These are phyloP conservation scores for Wallacemonas sp. DNA, from an alignment of 208 protist species.

Conservation along the genomic window DNA sequence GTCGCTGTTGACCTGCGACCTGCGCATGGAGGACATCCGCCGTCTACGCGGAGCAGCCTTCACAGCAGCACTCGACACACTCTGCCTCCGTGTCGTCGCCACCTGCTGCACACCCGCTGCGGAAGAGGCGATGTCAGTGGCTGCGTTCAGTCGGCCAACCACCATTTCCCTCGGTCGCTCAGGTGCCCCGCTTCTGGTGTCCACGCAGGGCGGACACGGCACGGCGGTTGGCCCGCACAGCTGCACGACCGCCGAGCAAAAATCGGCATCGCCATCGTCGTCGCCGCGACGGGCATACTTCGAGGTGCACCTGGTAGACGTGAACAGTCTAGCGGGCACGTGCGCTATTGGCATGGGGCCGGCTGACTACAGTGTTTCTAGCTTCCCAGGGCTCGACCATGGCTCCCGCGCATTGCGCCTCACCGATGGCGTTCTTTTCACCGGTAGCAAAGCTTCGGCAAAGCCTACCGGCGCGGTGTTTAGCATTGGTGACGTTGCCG, in stretches of 20 bases:
- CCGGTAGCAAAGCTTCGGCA: slow-evolving; percentile 31
- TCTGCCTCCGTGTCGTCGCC: background rate
- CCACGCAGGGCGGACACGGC: slow-evolving; percentile 48
- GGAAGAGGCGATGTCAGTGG: background rate
- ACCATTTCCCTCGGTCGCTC: slow-evolving; percentile 49
- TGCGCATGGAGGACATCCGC: slow-evolving; percentile 55
- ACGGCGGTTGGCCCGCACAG: slow-evolving; percentile 66
- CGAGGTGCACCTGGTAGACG: slow-evolving; percentile 82
- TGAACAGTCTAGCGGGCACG: slow-evolving; percentile 35
- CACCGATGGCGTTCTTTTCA: slow-evolving; percentile 72
- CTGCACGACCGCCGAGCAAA: slow-evolving; percentile 27
- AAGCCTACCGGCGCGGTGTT: slow-evolving; percentile 58
- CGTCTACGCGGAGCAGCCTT: slow-evolving; percentile 38
- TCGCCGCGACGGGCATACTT: slow-evolving; percentile 56
- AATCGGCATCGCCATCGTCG: background rate
- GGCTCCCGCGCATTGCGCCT: slow-evolving; percentile 76
- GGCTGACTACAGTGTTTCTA: slow-evolving; percentile 74
- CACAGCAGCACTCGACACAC: slow-evolving; percentile 11
- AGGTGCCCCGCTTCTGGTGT: slow-evolving; percentile 40
- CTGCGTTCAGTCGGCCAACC: slow-evolving; percentile 10
- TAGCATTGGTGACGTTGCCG: slow-evolving; percentile 76
- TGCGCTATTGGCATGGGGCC: slow-evolving; percentile 80
- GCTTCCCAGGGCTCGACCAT: slow-evolving; percentile 76
- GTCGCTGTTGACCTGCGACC: slow-evolving; percentile 57
- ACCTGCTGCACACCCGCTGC: background rate